Conservation (phyloP, 208 protist genomes). For the Leishmania braziliensis region DNA sequence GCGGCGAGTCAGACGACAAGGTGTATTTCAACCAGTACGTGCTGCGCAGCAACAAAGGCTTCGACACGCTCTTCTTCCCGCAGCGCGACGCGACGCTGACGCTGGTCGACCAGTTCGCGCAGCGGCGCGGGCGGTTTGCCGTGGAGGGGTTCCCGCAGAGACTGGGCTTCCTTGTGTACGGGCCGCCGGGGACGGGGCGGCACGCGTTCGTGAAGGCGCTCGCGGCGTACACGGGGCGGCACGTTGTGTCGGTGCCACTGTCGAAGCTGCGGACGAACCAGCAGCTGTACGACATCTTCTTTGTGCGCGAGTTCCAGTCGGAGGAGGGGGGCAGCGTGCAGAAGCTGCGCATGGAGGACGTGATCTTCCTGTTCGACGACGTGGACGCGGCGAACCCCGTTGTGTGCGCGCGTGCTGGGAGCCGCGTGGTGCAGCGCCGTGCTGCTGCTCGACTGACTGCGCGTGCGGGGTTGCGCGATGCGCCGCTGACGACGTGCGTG, state of each 20-base stretch:
- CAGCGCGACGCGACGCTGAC: constrained; percentile 64
- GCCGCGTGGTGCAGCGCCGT: constrained; percentile 36
- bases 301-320: constrained; percentile 64
- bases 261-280: constrained; percentile 81
- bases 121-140: constrained; percentile 75
- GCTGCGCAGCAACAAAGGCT: constrained; percentile 75
- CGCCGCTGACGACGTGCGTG: constrained; percentile 30
- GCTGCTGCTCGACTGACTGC: constrained; percentile 31
- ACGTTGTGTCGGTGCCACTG: constrained; percentile 81
- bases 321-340: constrained; percentile 28
- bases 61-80: constrained; percentile 90
- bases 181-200: constrained; percentile 96
- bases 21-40: constrained; percentile 73
- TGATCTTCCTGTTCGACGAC: constrained; percentile 89
- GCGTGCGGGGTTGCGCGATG: constrained; percentile 3
- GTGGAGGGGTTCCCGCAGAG: constrained; percentile 87
- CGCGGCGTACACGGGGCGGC: constrained; percentile 98
- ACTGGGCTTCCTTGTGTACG: constrained; percentile 99
- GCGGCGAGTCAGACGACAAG: constrained; percentile 15
- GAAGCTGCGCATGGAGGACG: constrained; percentile 62
- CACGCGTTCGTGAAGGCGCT: constrained; percentile 99
- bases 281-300: constrained; percentile 90
- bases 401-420: constrained; percentile 63
- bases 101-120: constrained; percentile 81
- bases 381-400: constrained; percentile 71